phyloP scores from a whole-genome alignment of 179 eudicot species.

The Pouteria campechiana region DNA sequence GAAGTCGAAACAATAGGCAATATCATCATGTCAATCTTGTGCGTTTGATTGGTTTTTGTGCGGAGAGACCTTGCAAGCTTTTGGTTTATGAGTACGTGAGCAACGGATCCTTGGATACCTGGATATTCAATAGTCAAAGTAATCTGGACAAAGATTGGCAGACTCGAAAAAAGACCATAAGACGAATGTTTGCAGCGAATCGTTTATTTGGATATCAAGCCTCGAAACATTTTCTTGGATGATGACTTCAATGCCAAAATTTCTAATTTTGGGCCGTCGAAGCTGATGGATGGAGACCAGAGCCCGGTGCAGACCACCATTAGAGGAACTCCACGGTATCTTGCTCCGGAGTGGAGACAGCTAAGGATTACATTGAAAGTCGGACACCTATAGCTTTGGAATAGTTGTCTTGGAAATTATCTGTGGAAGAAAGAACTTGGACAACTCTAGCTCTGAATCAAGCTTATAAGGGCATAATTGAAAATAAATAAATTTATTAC shows the following conservation, averaged over 20 bases:
- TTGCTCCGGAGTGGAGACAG: conserved; percentile 4
- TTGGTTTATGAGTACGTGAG: conserved; percentile 9
- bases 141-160: not conserved
- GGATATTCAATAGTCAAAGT: not conserved
- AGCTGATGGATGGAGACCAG: not conserved
- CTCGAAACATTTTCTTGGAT: conserved; percentile 7
- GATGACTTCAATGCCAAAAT: conserved; percentile 2
- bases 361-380: conserved; percentile 1
- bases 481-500: no score
- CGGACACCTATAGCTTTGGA: conserved; percentile 6
- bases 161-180: not conserved
- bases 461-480: no score
- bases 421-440: conserved; percentile 1
- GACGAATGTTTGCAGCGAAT: conserved; percentile 4
- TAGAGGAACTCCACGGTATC: conserved; percentile 6
- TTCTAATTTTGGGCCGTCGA: conserved; percentile 6
- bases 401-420: conserved; percentile 6
- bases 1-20: conserved; percentile 6
- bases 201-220: conserved; percentile 5
- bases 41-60: not conserved
- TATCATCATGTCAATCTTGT: conserved; percentile 7
- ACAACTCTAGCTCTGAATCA: no score
- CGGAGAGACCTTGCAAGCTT: not conserved
- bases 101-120: conserved; percentile 12
- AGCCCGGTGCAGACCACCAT: not conserved